Conservation (phyloP, 768 basidiomycete species). For the Leccinum broughii region DNA sequence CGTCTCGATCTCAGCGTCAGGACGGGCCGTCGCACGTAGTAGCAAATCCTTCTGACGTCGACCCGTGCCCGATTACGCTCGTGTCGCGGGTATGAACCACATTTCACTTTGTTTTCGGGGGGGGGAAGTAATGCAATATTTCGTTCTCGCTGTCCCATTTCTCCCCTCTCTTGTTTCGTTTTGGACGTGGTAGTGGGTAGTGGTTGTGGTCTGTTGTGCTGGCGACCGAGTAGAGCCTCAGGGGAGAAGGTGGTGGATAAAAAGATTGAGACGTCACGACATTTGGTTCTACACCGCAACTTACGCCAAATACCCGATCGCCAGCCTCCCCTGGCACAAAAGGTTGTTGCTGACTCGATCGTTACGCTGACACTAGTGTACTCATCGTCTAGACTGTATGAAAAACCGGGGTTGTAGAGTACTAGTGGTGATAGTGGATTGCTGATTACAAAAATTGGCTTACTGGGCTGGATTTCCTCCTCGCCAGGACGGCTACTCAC, state of each 20-base stretch:
- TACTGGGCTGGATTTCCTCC: not conserved
- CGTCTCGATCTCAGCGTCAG: not conserved
- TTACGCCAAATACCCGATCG: not conserved
- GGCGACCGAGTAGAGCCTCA: not conserved
- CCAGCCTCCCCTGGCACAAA: not conserved
- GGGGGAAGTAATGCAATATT: conserved; percentile 2
- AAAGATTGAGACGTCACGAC: not conserved
- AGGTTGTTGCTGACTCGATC: not conserved
- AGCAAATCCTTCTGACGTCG: not conserved
- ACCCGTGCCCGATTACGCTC: conserved; percentile 15
- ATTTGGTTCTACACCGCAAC: not conserved
- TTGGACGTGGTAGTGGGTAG: not conserved
- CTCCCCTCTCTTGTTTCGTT: not conserved
- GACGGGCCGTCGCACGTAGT: not conserved
- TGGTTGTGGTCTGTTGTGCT: not conserved
- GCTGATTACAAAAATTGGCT: not conserved
- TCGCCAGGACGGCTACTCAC: not conserved
- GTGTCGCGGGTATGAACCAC: conserved; percentile 16
- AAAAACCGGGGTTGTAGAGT: not conserved
- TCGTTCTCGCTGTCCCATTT: not conserved
- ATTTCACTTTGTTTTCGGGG: not conserved
- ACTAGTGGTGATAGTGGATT: not conserved
- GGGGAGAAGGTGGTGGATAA: not conserved
- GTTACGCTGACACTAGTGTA: not conserved
- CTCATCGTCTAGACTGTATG: not conserved